Conservation (phyloP, 2,329 filamentous ascomycete species). For the Scolecobasidium constrictum region DNA sequence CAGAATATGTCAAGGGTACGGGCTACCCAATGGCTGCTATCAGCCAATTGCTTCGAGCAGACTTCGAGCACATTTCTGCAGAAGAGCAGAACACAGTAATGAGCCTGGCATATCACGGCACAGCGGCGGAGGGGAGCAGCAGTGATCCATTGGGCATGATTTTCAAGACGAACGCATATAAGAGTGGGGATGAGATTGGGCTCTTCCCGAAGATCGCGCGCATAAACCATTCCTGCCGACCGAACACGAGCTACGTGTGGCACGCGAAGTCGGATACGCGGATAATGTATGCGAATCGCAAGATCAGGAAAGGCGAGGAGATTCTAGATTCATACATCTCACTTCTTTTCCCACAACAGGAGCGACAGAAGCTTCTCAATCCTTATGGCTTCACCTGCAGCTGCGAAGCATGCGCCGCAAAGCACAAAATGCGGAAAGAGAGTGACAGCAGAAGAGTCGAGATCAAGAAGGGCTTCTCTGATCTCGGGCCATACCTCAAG, state of each 20-base stretch:
- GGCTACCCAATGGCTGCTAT: constrained; percentile 19
- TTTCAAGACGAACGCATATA: constrained; percentile 26
- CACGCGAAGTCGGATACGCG: neutral
- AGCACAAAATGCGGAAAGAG: constrained; percentile 9
- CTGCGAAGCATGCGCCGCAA: neutral
- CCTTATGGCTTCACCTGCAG: constrained; percentile 11
- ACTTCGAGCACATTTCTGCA: constrained; percentile 17
- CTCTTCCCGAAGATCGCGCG: constrained; percentile 24
- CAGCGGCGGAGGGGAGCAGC: constrained; percentile 9
- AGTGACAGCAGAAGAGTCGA: constrained; percentile 20
- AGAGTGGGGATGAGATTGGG: constrained; percentile 19
- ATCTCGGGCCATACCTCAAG: constrained; percentile 18
- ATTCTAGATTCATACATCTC: constrained; percentile 1
- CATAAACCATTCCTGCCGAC: constrained; percentile 26
- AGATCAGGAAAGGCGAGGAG: constrained; percentile 2
- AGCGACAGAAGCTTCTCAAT: neutral
- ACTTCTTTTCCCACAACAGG: neutral
- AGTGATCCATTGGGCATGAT: constrained; percentile 20
- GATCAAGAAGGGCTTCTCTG: constrained; percentile 18
- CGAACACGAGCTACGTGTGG: constrained; percentile 14
- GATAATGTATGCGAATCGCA: constrained; percentile 1
- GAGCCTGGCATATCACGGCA: constrained; percentile 16
- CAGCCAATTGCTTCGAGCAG: constrained; percentile 14
- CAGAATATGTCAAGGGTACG: constrained; percentile 17
- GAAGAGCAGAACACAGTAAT: constrained; percentile 18